Base-by-base conservation (phyloP, 78 protist genomes). In the Dictyostelium citrinum region DNA sequence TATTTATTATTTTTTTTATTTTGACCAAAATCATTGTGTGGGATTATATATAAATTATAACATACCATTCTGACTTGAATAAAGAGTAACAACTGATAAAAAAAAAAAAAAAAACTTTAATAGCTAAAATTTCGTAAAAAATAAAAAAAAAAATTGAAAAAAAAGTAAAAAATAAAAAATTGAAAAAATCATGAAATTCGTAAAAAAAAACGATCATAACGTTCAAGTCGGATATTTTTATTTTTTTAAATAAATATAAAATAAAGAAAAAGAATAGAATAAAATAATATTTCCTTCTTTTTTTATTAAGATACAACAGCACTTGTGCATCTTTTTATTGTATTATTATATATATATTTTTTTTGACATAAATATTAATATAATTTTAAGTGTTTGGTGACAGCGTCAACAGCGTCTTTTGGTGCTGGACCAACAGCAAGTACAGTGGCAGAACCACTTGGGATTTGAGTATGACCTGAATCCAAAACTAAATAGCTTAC, bases 381-480 rank as follows among this genome's bases (percentile, higher is more conserved):
- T 27, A 74, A 29, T 74, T 74, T 74, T 74, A 74, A 74, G 41
- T 74, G 80, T 74, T 39, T 39, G 2, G 80, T 37, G 22, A 74
- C 80, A 16, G 22, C 51, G 22, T 74, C 51, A 74, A 74, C 80
- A 7, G 20, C 35, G 1, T 31, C 80, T 39, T 39, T 33, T 74
- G 80, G 80, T 20, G 84, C 78, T 24, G 98, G 98, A 45, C 98
- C 98, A 31, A 97, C 41, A 11, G 98, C 95, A 4, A 97, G 67
- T 9, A 97, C 98, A 35, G 98, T 97, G 12, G 81, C 27, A 9
- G 96, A 61, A 11, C 95, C 96, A 35, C 95, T 81, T 37, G 85
- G 98, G 37, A 97, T 95, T 74, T 97, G 98, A 27, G 98, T 97
- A 2, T 95, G 45, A 45, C 98, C 98, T 10, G 98, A 97, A 82